A percentile compares a stretch with the other conserved stretches of the same genome.
Conservation (phyloP, 352 stramenopile genomes). For the Pythium monospermum region DNA sequence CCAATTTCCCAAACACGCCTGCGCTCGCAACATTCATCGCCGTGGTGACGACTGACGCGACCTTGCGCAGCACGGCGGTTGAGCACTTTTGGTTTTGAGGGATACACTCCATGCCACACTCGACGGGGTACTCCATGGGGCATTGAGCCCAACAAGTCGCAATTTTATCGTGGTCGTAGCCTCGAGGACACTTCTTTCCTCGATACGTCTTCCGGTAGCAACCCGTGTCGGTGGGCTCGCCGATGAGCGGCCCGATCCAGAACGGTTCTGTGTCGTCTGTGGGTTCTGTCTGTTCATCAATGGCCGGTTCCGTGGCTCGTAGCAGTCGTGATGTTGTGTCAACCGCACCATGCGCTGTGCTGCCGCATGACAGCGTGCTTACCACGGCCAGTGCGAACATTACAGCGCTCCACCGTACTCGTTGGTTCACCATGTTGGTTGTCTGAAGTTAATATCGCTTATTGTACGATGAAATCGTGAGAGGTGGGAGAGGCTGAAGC, state of each 20-base stretch:
- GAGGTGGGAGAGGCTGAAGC: too few relatives aligned
- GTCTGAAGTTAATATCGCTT: too few relatives aligned
- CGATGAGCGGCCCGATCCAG: constrained; percentile 30
- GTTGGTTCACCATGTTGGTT: neutral
- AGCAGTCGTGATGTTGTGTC: neutral
- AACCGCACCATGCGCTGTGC: neutral
- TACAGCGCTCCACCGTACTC: neutral
- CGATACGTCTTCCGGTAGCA: constrained; percentile 50
- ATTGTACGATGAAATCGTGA: too few relatives aligned
- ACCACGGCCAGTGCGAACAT: neutral
- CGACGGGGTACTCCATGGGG: constrained; percentile 64
- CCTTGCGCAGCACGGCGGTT: constrained; percentile 42
- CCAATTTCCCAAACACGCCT: constrained; percentile 50
- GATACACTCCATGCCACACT: constrained; percentile 66
- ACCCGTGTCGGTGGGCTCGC: constrained; percentile 27
- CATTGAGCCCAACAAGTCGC: constrained; percentile 64
- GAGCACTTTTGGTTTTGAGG: constrained; percentile 62
- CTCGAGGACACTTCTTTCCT: constrained; percentile 28
- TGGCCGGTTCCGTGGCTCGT: neutral
- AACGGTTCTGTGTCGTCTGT: neutral
- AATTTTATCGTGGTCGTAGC: constrained; percentile 47
- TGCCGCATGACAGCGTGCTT: neutral
- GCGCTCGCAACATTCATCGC: constrained; percentile 45
- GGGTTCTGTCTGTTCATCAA: too few relatives aligned
- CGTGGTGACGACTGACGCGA: constrained; percentile 38